Evolutionary conservation across 2,329 filamentous ascomycete species (phyloP), one percentile per base, ranked within the genome.

Genomic region (Trichoderma sp.): DNA sequence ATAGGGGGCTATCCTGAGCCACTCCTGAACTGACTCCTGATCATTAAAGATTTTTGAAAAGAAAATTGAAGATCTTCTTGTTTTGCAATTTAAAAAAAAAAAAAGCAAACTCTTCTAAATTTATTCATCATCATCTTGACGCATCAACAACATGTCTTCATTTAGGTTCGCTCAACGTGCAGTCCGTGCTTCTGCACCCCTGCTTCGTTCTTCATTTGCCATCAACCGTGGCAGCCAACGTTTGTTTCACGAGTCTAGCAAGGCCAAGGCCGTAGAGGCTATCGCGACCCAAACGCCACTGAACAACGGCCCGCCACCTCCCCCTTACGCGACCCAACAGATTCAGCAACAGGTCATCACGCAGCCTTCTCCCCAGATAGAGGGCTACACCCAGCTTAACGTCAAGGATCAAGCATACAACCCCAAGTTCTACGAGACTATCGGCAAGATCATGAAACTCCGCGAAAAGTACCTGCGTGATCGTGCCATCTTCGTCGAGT

Each of bases 401-500:
- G 61, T 75, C 52, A 56, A 63, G 35, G 68, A 72, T 61, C 71
- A 74, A 42, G 42, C 54, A 7, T 59, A 73, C 54, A 73, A 72
- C 19, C 70, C 73, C 35, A 58, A 56, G 53, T 75, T 74, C 67
- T 75, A 75, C 61, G 66, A 73, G 67, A 69, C 73, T n/a, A 54
- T 75, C n/a, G 60, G 69, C 61, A 69, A 68, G 53, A 72, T 74
- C 60, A 75, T 75, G 73, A 68, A 69, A 34, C 68, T 73, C 5
- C 69, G 73, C 27, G 57, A 72, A 37, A 70, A 67, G 34, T 75
- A 74, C 57, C 32, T 74, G 48, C 60, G 70, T 67, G 69, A 75
- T 29, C 72, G 73, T 27, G 70, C 39, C 64, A 69, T 75, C 42
- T 76, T 74, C 63, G 63, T 76, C 56, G 70, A 73, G 45, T 69